These are phyloP conservation scores for Paspalum notatum DNA, from an alignment of 176 grass and related monocot species.

Conservation along the genomic window DNA sequence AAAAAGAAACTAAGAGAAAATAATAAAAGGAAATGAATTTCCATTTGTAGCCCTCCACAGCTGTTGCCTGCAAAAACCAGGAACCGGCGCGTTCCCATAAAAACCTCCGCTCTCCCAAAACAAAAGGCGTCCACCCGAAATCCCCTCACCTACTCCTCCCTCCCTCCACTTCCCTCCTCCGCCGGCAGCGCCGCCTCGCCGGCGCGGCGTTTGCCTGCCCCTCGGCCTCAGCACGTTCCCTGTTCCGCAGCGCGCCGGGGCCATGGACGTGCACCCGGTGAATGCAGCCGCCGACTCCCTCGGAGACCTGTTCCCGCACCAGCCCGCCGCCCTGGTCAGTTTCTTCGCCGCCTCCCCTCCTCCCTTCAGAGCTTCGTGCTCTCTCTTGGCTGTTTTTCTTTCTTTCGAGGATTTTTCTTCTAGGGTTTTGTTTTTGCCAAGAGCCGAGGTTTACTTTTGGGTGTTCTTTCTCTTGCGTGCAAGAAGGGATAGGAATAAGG, in stretches of 20 bases:
- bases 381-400: neutral
- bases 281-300: slow-evolving; percentile 44
- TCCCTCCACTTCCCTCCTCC: neutral
- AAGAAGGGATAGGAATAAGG: neutral
- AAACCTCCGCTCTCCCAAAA: slow-evolving; percentile 12
- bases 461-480: neutral
- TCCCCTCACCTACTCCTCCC: slow-evolving; percentile 26
- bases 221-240: neutral
- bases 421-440: neutral
- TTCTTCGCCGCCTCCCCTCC: neutral
- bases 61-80: neutral
- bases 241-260: neutral
- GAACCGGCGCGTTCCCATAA: slow-evolving; percentile 38
- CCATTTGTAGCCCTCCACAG: neutral
- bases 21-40: neutral
- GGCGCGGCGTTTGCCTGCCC: slow-evolving; percentile 24
- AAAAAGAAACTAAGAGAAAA: neutral
- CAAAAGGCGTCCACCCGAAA: slow-evolving; percentile 34
- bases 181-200: slow-evolving; percentile 27
- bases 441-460: neutral
- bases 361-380: neutral
- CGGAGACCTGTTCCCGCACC: slow-evolving; percentile 40
- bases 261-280: slow-evolving; percentile 52
- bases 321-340: slow-evolving; percentile 42
- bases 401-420: neutral